These are phyloP conservation scores for Dryas integrifolia DNA, from an alignment of 331 rosid species.

Conservation along the genomic window DNA sequence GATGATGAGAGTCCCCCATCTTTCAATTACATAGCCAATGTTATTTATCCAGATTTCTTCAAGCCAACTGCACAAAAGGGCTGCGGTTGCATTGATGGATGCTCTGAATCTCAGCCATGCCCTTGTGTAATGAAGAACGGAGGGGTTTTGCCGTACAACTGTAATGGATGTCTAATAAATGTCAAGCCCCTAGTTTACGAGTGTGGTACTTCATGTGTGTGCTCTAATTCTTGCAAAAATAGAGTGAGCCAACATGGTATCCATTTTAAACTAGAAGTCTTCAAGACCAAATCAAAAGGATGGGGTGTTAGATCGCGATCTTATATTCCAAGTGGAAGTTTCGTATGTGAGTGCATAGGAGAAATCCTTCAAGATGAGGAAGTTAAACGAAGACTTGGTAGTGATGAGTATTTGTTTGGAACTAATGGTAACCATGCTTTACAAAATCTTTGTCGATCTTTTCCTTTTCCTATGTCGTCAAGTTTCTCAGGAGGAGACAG, in stretches of 20 bases:
- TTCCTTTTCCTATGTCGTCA: neutral
- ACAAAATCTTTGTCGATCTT: neutral
- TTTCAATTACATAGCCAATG: slow-evolving; percentile 26
- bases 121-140: slow-evolving; percentile 37
- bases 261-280: slow-evolving; percentile 40
- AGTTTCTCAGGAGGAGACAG: neutral
- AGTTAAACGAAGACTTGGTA: neutral
- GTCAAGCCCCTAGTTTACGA: slow-evolving; percentile 25
- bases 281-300: slow-evolving; percentile 24
- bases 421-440: neutral
- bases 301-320: slow-evolving; percentile 54
- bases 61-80: neutral
- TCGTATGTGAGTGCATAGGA: slow-evolving; percentile 46
- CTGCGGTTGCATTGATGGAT: slow-evolving; percentile 32
- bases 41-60: neutral
- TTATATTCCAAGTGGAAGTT: slow-evolving; percentile 38
- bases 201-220: slow-evolving; percentile 42
- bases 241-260: slow-evolving; percentile 36
- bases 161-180: neutral
- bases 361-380: slow-evolving; percentile 14
- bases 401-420: no score
- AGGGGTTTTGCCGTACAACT: slow-evolving; percentile 12
- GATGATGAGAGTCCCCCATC: slow-evolving; percentile 7
- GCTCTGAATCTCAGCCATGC: slow-evolving; percentile 13
- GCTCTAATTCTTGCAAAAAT: slow-evolving; percentile 36